A percentile compares a stretch with the other conserved stretches of the same genome.
These are phyloP conservation scores for Populus pruinosa DNA, from an alignment of 345 rosid genomes.

Conservation along the genomic window DNA sequence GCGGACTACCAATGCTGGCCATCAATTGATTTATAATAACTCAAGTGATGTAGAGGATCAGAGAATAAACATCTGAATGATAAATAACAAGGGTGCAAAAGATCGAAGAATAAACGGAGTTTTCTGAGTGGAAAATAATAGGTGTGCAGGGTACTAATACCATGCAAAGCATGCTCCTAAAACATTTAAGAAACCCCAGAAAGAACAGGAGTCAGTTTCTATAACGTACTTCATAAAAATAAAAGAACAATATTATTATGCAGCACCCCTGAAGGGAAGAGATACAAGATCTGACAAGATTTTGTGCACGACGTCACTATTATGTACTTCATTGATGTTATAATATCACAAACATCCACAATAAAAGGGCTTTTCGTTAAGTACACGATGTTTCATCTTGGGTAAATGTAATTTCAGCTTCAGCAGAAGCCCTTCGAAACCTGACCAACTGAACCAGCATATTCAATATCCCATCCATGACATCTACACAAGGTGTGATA, in stretches of 20 bases:
- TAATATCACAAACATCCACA: not conserved
- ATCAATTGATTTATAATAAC: not conserved
- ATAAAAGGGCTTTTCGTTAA: not conserved
- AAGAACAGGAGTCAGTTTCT: not conserved
- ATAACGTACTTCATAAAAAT: not conserved
- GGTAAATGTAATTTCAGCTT: slow-evolving; percentile 59
- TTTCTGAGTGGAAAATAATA: not conserved
- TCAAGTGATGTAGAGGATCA: not conserved
- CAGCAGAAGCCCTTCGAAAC: slow-evolving; percentile 71
- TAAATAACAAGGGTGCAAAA: not conserved
- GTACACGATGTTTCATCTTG: slow-evolving; percentile 39
- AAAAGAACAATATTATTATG: not conserved
- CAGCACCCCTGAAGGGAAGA: not conserved
- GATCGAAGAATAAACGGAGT: not conserved
- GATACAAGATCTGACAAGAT: not conserved
- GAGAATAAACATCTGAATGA: not conserved
- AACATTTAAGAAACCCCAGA: not conserved
- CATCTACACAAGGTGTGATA: slow-evolving; percentile 52
- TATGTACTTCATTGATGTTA: not conserved
- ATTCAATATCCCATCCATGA: slow-evolving; percentile 46
- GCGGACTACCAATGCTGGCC: not conserved
- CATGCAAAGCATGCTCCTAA: not conserved
- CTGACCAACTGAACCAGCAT: slow-evolving; percentile 69
- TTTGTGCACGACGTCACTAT: not conserved
- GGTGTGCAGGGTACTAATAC: not conserved